Percentiles rank a stretch among this genome's conserved stretches.
Conservation (phyloP, 164 flowering plant genomes). For the Vitis cinerea region DNA sequence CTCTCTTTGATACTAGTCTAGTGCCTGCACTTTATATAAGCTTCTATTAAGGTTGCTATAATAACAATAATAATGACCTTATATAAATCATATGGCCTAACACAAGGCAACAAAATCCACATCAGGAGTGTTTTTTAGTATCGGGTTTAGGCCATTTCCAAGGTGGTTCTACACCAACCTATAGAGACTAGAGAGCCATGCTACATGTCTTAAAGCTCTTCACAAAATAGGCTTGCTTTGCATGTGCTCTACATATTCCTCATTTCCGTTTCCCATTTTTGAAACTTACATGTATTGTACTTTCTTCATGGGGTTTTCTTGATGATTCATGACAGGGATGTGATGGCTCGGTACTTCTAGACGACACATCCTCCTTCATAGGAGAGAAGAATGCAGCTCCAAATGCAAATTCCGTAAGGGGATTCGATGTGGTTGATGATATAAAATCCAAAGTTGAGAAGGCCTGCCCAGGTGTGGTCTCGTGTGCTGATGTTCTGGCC, state of each 20-base stretch:
- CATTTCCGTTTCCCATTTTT: no score
- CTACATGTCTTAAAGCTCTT: no score
- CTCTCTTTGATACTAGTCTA: background rate
- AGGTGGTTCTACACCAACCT: no score
- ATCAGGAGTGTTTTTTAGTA: no score
- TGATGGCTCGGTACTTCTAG: slow-evolving; percentile 67
- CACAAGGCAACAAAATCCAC: no score
- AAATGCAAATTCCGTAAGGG: slow-evolving; percentile 50
- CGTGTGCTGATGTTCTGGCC: slow-evolving; percentile 70
- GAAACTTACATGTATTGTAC: background rate
- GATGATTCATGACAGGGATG: slow-evolving; percentile 46
- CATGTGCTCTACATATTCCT: no score
- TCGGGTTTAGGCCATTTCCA: no score
- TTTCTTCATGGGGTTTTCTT: background rate
- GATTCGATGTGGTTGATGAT: slow-evolving; percentile 58
- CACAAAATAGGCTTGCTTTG: no score
- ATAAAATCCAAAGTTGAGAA: slow-evolving; percentile 61
- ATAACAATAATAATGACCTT: no score
- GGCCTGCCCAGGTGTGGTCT: slow-evolving; percentile 65
- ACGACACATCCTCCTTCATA: slow-evolving; percentile 55
- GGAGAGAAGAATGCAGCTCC: slow-evolving; percentile 68
- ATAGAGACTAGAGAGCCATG: no score
- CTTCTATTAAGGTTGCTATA: background rate
- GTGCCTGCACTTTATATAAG: background rate
- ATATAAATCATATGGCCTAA: no score